A percentile compares a stretch with the other conserved stretches of the same genome.
Conservation (phyloP, 495 filamentous ascomycete genomes). For the Penicillium diatomitis region DNA sequence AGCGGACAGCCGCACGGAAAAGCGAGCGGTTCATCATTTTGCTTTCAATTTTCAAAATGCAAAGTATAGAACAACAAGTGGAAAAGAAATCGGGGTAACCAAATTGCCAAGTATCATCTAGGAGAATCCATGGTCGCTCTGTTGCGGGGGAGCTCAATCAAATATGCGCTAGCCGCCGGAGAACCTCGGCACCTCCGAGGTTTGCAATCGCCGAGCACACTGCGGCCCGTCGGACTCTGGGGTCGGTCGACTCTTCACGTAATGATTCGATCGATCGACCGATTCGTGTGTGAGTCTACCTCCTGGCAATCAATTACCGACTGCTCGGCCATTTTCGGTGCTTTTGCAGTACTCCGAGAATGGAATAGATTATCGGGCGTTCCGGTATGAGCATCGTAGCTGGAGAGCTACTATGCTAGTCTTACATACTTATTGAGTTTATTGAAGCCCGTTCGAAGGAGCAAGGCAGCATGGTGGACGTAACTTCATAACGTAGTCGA, state of each 20-base stretch:
- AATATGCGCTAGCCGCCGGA: conserved; percentile 18
- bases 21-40: conserved; percentile 31
- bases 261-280: conserved; percentile 10
- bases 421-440: too few species aligned
- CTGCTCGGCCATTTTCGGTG: conserved; percentile 17
- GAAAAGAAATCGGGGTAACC: not conserved
- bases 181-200: conserved; percentile 20
- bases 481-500: too few species aligned
- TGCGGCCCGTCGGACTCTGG: not conserved
- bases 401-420: too few species aligned
- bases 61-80: not conserved
- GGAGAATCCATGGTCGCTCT: not conserved
- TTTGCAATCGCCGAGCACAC: conserved; percentile 4
- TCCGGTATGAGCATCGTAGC: too few species aligned
- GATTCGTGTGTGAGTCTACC: not conserved
- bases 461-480: too few species aligned
- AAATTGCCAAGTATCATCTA: not conserved
- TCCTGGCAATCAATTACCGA: not conserved
- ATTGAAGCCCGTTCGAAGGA: too few species aligned
- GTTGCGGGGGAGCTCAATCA: conserved; percentile 23
- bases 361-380: too few species aligned
- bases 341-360: not conserved
- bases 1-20: conserved; percentile 29
- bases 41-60: not conserved
- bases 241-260: not conserved